These are phyloP conservation scores for Neurospora terricola DNA, from an alignment of 495 filamentous ascomycete genomes.

Conservation along the genomic window DNA sequence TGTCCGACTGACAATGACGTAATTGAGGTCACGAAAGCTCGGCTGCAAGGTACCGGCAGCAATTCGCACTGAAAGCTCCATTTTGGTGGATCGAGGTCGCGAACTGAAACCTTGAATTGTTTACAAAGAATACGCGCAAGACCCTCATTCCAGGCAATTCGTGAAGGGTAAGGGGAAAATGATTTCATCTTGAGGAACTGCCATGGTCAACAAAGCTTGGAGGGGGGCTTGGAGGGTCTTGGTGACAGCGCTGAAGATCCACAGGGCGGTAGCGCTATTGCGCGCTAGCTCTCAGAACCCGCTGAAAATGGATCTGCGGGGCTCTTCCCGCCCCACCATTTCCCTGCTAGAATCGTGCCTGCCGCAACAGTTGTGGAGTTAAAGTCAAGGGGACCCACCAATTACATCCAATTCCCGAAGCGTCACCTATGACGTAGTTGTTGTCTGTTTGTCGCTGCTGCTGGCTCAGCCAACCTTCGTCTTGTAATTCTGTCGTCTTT, in stretches of 20 bases:
- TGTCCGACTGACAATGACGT: neutral
- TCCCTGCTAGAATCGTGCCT: neutral
- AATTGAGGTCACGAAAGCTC: neutral
- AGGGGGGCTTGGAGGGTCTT: neutral
- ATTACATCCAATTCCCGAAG: neutral
- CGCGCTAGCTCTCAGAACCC: neutral
- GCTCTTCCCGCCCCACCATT: neutral
- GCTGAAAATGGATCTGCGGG: neutral
- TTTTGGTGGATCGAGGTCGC: neutral
- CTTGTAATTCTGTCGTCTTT: neutral
- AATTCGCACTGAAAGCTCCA: neutral
- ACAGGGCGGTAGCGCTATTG: neutral
- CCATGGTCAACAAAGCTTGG: neutral
- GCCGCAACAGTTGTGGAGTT: neutral
- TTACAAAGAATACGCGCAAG: neutral
- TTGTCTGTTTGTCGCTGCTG: neutral
- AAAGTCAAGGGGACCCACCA: neutral
- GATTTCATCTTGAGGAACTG: neutral
- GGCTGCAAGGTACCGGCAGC: neutral
- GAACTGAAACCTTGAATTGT: neutral
- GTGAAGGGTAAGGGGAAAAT: neutral
- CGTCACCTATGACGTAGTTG: slow-evolving; percentile 21
- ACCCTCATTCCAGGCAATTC: neutral
- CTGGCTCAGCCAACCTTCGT: neutral
- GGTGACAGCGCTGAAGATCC: neutral